Evolutionary conservation across 495 filamentous ascomycete species (phyloP), one percentile per base, ranked within the genome.

Genomic region (Tuber borchii): DNA sequence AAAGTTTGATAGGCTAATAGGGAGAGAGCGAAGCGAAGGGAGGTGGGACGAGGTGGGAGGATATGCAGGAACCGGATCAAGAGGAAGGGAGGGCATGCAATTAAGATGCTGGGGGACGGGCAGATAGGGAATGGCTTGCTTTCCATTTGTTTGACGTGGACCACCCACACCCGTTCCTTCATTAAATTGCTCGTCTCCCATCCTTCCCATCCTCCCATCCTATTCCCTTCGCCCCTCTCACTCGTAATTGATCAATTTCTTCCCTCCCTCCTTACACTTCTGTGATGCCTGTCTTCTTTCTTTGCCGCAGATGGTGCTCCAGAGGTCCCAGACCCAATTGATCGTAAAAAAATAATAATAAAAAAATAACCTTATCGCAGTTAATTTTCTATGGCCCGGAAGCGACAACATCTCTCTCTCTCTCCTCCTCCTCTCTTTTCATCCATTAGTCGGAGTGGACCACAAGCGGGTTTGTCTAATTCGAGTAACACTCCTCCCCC

Each of bases 11-110:
- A 17, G 56, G 56, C 14, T 1, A 34, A 34, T 31, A 17, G 34
- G 17, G 34, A 34, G 14, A 10, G 56, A 31, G 56, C 26, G 56
- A 65, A 65, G 26, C 56, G 56, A 65, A 65, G 0, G 56, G 31
- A 65, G 26, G n/a, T 61, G 56, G 56, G 73, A 43, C 44, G 72
- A 74, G 69, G 69, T 68, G 69, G 74, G 72, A 78, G 76, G 74
- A 73, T 70, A 71, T 42, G 76, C 77, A 74, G 74, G 71, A 76
- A 71, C 76, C 77, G 75, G 77, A 61, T 61, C 51, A 61, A 61
- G 22, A 70, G 74, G 65, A 70, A 56, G 73, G 56, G 70, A n/a
- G 44, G 74, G 61, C 71, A 76, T 76, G 68, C 77, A 77, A 68
- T 69, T 65, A 14, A 16, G 26, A 31, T 65, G 56, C 26, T 65